phyloP scores from a whole-genome alignment of 2,329 filamentous ascomycete species.

The Pseudocercospora fuligena region DNA sequence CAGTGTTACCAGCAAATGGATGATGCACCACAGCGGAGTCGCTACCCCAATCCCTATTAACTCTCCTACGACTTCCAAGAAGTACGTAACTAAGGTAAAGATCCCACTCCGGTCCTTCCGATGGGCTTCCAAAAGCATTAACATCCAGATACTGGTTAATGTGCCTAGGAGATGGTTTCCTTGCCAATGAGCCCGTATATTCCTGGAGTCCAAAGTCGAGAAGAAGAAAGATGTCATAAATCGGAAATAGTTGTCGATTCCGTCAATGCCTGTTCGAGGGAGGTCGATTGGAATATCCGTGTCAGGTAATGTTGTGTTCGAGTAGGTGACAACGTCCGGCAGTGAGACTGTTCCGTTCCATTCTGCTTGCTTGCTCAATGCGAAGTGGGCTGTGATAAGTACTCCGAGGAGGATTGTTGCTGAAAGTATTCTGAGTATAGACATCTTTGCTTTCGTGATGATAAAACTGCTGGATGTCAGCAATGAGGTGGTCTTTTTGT shows the following conservation, averaged over 20 bases:
- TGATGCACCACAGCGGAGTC: slow-evolving; percentile 30
- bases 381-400: slow-evolving; percentile 22
- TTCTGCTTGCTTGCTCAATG: slow-evolving; percentile 28
- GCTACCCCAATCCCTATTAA: slow-evolving; percentile 30
- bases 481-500: not conserved
- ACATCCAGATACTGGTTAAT: slow-evolving; percentile 27
- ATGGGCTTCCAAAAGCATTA: slow-evolving; percentile 31
- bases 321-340: slow-evolving; percentile 23
- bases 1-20: slow-evolving; percentile 25
- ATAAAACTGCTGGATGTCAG: not conserved
- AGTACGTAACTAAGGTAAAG: slow-evolving; percentile 25
- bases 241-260: slow-evolving; percentile 30
- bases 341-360: slow-evolving; percentile 29
- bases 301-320: slow-evolving; percentile 25
- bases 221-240: slow-evolving; percentile 34
- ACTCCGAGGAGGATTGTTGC: slow-evolving; percentile 16
- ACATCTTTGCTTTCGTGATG: not conserved
- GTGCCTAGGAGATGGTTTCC: slow-evolving; percentile 32
- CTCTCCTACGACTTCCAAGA: slow-evolving; percentile 30
- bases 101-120: slow-evolving; percentile 16
- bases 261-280: slow-evolving; percentile 24
- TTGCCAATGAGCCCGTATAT: slow-evolving; percentile 29
- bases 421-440: not conserved
- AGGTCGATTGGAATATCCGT: slow-evolving; percentile 29
- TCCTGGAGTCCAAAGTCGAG: slow-evolving; percentile 25